Percentiles rank a stretch among this genome's conserved stretches.
phyloP scores from a whole-genome alignment of 192 early-diverging fungal genomes.

The Coemansia asiatica region DNA sequence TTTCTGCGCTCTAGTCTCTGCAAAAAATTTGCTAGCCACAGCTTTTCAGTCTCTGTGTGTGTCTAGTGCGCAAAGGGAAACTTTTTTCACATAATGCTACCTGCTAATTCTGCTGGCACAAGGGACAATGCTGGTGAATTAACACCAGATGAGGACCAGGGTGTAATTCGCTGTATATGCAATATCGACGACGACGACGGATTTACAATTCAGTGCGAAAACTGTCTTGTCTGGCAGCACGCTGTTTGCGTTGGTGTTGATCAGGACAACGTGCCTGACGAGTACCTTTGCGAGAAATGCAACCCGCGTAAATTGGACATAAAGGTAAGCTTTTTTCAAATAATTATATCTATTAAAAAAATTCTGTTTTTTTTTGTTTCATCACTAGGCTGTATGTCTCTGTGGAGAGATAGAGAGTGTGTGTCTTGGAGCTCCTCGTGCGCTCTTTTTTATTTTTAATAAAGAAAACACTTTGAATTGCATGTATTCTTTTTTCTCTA shows the following conservation, averaged over 20 bases:
- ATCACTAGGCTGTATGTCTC: no score
- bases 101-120: conserved; percentile 10
- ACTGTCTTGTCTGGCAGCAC: conserved; percentile 95
- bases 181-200: conserved; percentile 89
- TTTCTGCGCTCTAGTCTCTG: not conserved
- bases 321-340: conserved; percentile 20
- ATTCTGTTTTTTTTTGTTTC: not conserved
- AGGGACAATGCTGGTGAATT: conserved; percentile 40
- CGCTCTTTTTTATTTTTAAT: conserved; percentile 1
- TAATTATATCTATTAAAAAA: not conserved
- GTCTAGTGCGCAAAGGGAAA: not conserved
- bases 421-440: no score
- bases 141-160: conserved; percentile 67
- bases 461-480: no score
- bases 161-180: conserved; percentile 95
- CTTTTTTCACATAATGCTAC: conserved; percentile 26
- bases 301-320: conserved; percentile 66
- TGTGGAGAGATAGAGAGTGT: no score
- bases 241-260: conserved; percentile 76
- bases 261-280: conserved; percentile 76
- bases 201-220: conserved; percentile 94
- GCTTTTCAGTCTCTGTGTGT: not conserved
- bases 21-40: not conserved
- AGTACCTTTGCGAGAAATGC: conserved; percentile 86
- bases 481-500: no score